These are phyloP conservation scores for Sequoiadendron giganteum DNA, from an alignment of 75 land plant species.

Conservation along the genomic window DNA sequence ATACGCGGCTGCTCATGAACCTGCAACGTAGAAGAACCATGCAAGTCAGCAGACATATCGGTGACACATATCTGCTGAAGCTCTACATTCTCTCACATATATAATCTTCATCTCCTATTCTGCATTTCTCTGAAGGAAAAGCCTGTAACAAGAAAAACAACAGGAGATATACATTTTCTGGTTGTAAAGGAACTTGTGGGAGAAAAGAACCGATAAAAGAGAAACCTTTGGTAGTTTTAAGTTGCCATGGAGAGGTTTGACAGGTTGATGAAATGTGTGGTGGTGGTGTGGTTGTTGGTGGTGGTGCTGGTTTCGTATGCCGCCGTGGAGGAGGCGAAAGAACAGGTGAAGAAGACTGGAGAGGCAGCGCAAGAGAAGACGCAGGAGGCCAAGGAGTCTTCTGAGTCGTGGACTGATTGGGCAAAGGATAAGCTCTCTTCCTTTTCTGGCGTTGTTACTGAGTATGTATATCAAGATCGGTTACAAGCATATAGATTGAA, in stretches of 20 bases:
- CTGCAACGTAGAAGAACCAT: too few relatives aligned
- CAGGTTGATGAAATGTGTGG: not conserved
- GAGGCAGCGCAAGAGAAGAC: not conserved
- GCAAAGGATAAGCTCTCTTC: constrained; percentile 9
- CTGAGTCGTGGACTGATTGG: not conserved
- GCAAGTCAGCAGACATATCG: too few relatives aligned
- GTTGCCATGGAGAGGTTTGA: not conserved
- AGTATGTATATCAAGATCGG: not conserved
- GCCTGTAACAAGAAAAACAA: too few relatives aligned
- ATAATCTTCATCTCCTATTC: too few relatives aligned
- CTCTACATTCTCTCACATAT: too few relatives aligned
- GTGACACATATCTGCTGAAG: too few relatives aligned
- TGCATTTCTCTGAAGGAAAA: too few relatives aligned
- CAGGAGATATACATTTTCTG: too few relatives aligned
- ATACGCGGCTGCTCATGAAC: too few relatives aligned
- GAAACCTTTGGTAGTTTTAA: not conserved
- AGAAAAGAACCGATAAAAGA: not conserved
- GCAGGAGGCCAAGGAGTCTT: not conserved
- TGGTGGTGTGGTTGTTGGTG: not conserved
- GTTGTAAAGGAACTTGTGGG: not conserved
- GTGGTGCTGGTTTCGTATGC: not conserved
- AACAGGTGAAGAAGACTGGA: not conserved
- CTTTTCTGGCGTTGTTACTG: not conserved
- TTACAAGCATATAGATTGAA: not conserved
- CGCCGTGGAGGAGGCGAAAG: not conserved